phyloP scores from a whole-genome alignment of 2,329 filamentous ascomycete species.

The Pseudohalonectria lignicola region DNA sequence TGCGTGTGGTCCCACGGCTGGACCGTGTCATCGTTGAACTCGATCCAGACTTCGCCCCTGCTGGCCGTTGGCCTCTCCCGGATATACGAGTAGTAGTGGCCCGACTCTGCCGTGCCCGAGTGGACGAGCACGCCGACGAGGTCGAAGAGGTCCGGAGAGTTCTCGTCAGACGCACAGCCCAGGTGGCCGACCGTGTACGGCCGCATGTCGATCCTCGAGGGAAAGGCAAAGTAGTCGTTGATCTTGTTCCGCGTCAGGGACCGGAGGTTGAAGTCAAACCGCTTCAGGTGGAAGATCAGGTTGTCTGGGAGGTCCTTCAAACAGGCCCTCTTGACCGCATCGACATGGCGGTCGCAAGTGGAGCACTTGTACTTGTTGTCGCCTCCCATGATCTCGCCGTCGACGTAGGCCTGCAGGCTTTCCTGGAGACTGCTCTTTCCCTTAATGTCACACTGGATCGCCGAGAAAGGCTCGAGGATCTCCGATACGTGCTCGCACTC shows the following conservation, averaged over 20 bases:
- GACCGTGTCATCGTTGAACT: constrained; percentile 90
- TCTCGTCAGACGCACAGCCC: constrained; percentile 44
- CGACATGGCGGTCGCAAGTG: constrained; percentile 76
- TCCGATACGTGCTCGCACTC: constrained; percentile 93
- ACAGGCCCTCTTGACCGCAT: constrained; percentile 87
- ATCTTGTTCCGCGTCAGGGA: constrained; percentile 81
- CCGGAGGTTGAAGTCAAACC: constrained; percentile 71
- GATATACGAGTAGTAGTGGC: constrained; percentile 95
- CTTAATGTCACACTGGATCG: constrained; percentile 93
- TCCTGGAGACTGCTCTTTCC: constrained; percentile 76
- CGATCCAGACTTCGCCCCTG: constrained; percentile 56
- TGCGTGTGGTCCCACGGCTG: constrained; percentile 60
- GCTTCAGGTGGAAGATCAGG: constrained; percentile 87
- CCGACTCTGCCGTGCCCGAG: constrained; percentile 82
- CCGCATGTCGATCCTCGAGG: constrained; percentile 70
- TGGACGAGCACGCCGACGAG: constrained; percentile 93
- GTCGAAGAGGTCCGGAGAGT: constrained; percentile 70
- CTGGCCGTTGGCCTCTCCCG: constrained; percentile 57
- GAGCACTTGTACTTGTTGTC: constrained; percentile 99
- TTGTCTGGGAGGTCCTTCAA: constrained; percentile 89
- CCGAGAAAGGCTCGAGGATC: constrained; percentile 79
- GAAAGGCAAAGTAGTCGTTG: constrained; percentile 90
- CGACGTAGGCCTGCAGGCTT: constrained; percentile 88
- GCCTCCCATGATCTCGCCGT: constrained; percentile 93
- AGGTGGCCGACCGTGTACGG: constrained; percentile 84